Evolutionary conservation across 495 filamentous ascomycete species (phyloP).

Genomic region (Penicillium crystallinum): DNA sequence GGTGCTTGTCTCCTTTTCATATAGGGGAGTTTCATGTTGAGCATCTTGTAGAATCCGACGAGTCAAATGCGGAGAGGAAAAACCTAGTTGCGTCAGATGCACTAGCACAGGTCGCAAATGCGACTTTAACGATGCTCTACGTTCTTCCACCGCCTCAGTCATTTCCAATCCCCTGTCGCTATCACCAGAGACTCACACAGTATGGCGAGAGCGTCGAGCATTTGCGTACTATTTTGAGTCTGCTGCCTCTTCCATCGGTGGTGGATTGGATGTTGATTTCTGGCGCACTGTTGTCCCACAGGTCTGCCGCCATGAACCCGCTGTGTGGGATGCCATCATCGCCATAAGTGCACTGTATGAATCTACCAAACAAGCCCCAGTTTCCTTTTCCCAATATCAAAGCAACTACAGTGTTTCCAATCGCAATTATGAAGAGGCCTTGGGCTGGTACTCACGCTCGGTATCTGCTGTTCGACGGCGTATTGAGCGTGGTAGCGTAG

Average conservation of each 20-base stretch:
- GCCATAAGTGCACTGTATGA: conserved; percentile 52
- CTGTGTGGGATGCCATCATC: conserved; percentile 55
- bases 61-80: conserved; percentile 55
- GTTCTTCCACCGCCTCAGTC: not conserved
- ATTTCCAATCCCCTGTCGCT: conserved; percentile 14
- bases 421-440: conserved; percentile 38
- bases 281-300: conserved; percentile 54
- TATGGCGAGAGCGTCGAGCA: conserved; percentile 35
- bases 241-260: conserved; percentile 30
- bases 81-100: conserved; percentile 43
- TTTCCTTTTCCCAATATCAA: conserved; percentile 5
- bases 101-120: conserved; percentile 48
- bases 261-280: conserved; percentile 48
- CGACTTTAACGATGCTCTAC: conserved; percentile 26
- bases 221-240: conserved; percentile 38
- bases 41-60: conserved; percentile 33
- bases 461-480: conserved; percentile 47
- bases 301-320: conserved; percentile 51
- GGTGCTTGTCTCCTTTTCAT: conserved; percentile 3
- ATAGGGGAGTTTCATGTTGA: conserved; percentile 6
- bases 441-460: conserved; percentile 39
- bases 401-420: conserved; percentile 24
- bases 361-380: conserved; percentile 17
- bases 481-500: conserved; percentile 31
- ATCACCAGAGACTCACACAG: conserved; percentile 17